These are phyloP conservation scores for Chalaropsis ovoidea DNA, from an alignment of 2,329 filamentous ascomycete genomes.

Conservation along the genomic window DNA sequence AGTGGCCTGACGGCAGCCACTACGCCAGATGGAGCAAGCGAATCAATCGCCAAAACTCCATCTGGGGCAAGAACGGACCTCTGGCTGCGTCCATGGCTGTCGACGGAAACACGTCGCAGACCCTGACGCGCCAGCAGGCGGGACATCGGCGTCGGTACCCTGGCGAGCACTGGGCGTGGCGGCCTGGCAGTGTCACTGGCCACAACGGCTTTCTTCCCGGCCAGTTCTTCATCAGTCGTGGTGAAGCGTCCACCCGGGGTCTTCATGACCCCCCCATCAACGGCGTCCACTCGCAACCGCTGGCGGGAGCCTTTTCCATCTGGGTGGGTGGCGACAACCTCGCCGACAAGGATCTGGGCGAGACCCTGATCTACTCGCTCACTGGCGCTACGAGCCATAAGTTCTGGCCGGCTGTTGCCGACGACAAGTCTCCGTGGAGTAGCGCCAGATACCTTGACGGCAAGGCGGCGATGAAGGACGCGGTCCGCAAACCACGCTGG, in stretches of 20 bases:
- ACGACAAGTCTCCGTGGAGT: slow-evolving; percentile 1
- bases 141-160: slow-evolving; percentile 2
- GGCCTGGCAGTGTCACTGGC: slow-evolving; percentile 16
- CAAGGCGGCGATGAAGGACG: slow-evolving; percentile 12
- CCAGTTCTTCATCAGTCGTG: slow-evolving; percentile 21
- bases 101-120: slow-evolving; percentile 9
- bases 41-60: slow-evolving; percentile 6
- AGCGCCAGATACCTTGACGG: slow-evolving; percentile 16
- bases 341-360: slow-evolving; percentile 21
- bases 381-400: slow-evolving; percentile 11
- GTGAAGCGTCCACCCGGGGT: slow-evolving; percentile 16
- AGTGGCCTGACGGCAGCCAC: slow-evolving; percentile 2
- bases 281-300: slow-evolving; percentile 13
- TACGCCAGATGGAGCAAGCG: slow-evolving; percentile 1
- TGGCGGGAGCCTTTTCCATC: slow-evolving; percentile 21
- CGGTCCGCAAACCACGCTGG: slow-evolving; percentile 17
- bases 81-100: slow-evolving; percentile 18
- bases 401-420: background rate
- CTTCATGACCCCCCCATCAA: slow-evolving; percentile 21
- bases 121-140: slow-evolving; percentile 18
- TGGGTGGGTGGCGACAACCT: slow-evolving; percentile 24
- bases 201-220: slow-evolving; percentile 22
- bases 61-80: slow-evolving; percentile 20
- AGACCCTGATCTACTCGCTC: slow-evolving; percentile 22
- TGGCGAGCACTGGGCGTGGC: slow-evolving; percentile 17